Evolutionary conservation across 1,284 basidiomycete species (phyloP).

Genomic region (Tilletia walkeri): DNA sequence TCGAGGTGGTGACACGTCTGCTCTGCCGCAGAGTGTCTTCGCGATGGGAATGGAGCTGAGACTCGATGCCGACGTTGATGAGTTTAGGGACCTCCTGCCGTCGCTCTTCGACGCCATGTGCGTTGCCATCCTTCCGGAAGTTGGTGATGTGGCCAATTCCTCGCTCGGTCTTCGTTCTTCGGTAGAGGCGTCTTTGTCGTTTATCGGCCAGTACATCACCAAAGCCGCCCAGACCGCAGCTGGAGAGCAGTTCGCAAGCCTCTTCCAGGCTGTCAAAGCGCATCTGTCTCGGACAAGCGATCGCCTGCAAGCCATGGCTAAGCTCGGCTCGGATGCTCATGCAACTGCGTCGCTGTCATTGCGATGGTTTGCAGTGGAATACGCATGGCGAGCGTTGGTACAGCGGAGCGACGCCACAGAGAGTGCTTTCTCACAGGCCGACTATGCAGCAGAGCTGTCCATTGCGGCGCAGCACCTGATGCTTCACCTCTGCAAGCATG

Average conservation of each 20-base stretch:
- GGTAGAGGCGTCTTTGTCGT: background rate
- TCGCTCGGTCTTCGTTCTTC: slow-evolving; percentile 3
- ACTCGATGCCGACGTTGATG: background rate
- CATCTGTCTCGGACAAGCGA: slow-evolving; percentile 1
- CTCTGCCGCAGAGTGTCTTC: background rate
- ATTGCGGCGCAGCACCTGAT: slow-evolving; percentile 31
- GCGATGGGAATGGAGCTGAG: slow-evolving; percentile 17
- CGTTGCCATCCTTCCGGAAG: slow-evolving; percentile 12
- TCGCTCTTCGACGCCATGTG: slow-evolving; percentile 23
- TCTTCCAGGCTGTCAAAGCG: background rate
- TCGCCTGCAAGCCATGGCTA: background rate
- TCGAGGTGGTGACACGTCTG: background rate
- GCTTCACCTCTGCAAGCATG: slow-evolving; percentile 37
- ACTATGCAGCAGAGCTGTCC: background rate
- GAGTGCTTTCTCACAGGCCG: background rate
- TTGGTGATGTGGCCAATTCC: background rate
- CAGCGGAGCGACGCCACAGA: background rate
- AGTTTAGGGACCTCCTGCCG: slow-evolving; percentile 14
- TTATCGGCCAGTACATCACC: background rate
- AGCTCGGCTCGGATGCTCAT: slow-evolving; percentile 13
- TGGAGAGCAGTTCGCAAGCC: background rate
- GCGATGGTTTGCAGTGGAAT: slow-evolving; percentile 14
- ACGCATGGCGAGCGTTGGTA: background rate
- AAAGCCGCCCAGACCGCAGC: background rate
- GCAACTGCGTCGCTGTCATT: background rate